Conservation (phyloP, 2,329 filamentous ascomycete species). For the Pseudogymnoascus sp. region DNA sequence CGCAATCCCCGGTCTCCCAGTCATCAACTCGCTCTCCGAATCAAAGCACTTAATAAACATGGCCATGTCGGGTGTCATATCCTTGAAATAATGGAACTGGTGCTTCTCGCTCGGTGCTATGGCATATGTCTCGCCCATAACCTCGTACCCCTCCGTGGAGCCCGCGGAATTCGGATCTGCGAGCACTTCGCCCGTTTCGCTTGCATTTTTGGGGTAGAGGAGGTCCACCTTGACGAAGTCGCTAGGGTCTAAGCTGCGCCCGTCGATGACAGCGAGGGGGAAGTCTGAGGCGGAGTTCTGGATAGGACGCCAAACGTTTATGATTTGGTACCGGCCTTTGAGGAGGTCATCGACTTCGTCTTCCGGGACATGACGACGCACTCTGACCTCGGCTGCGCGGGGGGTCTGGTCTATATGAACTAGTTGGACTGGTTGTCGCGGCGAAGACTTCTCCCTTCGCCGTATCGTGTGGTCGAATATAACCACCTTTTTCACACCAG, state of each 20-base stretch:
- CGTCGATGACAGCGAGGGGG: slow-evolving; percentile 51
- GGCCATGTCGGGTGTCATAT: slow-evolving; percentile 57
- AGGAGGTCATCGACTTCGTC: slow-evolving; percentile 60
- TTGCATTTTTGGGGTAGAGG: slow-evolving; percentile 59
- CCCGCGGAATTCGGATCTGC: slow-evolving; percentile 39
- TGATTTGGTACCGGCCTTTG: slow-evolving; percentile 61
- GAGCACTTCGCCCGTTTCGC: slow-evolving; percentile 64
- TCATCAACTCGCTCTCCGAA: slow-evolving; percentile 40
- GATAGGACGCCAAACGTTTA: slow-evolving; percentile 66
- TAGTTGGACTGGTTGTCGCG: slow-evolving; percentile 56
- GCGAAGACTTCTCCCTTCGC: slow-evolving; percentile 45
- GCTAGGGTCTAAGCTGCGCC: slow-evolving; percentile 43
- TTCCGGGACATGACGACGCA: slow-evolving; percentile 51
- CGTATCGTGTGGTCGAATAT: slow-evolving; percentile 85
- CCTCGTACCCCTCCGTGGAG: slow-evolving; percentile 53
- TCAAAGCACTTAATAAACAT: slow-evolving; percentile 73
- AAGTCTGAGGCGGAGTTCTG: slow-evolving; percentile 45
- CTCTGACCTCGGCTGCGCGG: slow-evolving; percentile 54
- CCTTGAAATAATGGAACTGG: slow-evolving; percentile 63
- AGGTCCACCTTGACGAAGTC: slow-evolving; percentile 68
- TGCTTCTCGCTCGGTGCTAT: slow-evolving; percentile 51
- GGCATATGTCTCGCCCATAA: slow-evolving; percentile 53
- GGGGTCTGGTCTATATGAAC: slow-evolving; percentile 78
- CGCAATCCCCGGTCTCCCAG: slow-evolving; percentile 32
- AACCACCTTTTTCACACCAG: slow-evolving; percentile 54